Evolutionary conservation across 228 moss, liverwort and hornwort species (phyloP).

Genomic region (Sphagnum fallax): DNA sequence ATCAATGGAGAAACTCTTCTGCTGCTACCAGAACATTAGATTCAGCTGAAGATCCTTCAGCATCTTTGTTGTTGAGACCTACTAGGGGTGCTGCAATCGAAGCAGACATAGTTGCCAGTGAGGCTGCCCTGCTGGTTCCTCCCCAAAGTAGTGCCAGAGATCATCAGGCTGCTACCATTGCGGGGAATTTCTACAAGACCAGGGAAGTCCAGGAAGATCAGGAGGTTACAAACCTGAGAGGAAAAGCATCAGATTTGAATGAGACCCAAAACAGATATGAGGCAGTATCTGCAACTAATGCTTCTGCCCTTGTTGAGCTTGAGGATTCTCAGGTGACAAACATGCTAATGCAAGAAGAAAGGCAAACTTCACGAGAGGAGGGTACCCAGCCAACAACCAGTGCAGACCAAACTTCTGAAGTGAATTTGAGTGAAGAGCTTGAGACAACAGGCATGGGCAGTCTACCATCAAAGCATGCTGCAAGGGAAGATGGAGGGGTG

Average conservation of each 20-base stretch:
- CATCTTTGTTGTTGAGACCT: slow-evolving; percentile 9
- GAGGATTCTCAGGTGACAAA: slow-evolving; percentile 25
- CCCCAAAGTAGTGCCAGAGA: slow-evolving; percentile 33
- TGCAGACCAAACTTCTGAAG: too few species aligned
- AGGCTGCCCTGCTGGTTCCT: slow-evolving; percentile 18
- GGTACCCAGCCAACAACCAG: slow-evolving; percentile 18
- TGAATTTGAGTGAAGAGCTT: too few species aligned
- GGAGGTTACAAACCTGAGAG: slow-evolving; percentile 12
- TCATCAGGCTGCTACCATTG: slow-evolving; percentile 7
- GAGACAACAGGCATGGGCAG: too few species aligned
- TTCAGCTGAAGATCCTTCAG: slow-evolving; percentile 12
- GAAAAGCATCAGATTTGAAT: slow-evolving; percentile 29
- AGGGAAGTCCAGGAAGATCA: too few species aligned
- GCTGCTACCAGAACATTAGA: slow-evolving; percentile 11
- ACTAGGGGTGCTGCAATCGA: slow-evolving; percentile 10
- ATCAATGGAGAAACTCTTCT: slow-evolving; percentile 19
- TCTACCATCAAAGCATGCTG: too few species aligned
- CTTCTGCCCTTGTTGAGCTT: slow-evolving; percentile 15
- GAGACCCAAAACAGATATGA: too few species aligned
- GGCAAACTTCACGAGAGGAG: slow-evolving; percentile 8
- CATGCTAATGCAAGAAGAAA: not conserved
- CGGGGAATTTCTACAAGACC: not conserved
- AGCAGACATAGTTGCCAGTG: slow-evolving; percentile 11
- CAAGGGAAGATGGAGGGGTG: not conserved
- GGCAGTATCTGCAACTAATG: too few species aligned